Evolutionary conservation across 805 yeast genomes (phyloP).

Genomic region (Kodamaea jinghongensis): DNA sequence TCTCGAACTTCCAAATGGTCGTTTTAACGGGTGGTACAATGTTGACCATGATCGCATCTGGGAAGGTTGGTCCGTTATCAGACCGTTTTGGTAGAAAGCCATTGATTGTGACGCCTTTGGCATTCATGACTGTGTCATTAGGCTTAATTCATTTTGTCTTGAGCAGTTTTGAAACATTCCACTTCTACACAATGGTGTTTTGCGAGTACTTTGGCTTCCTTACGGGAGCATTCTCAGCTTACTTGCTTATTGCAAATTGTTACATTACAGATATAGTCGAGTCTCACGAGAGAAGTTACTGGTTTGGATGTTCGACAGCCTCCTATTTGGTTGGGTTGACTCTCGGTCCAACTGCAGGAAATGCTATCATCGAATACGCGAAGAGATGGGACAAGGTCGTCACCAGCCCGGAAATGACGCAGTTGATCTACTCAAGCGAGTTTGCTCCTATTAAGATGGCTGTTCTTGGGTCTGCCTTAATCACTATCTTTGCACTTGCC

Average conservation of each 20-base stretch:
- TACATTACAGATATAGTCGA: conserved; percentile 75
- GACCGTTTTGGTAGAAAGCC: conserved; percentile 38
- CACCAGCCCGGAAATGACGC: background rate
- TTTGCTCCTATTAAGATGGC: conserved; percentile 32
- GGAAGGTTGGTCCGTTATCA: conserved; percentile 43
- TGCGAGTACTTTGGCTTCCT: conserved; percentile 45
- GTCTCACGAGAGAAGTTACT: conserved; percentile 53
- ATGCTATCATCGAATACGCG: conserved; percentile 20
- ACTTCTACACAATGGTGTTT: conserved; percentile 37
- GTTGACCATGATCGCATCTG: conserved; percentile 49
- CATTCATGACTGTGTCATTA: conserved; percentile 16
- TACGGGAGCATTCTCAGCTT: conserved; percentile 62
- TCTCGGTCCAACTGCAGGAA: conserved; percentile 62
- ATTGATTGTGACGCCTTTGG: conserved; percentile 20
- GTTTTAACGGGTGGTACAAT: conserved; percentile 40
- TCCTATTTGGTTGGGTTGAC: conserved; percentile 59
- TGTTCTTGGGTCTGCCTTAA: conserved; percentile 28
- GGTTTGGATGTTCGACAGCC: conserved; percentile 60
- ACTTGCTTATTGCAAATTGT: conserved; percentile 60
- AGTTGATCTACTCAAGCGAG: conserved; percentile 17
- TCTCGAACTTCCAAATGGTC: conserved; percentile 51
- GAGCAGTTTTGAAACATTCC: conserved; percentile 25
- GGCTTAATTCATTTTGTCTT: conserved; percentile 23
- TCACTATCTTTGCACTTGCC: conserved; percentile 24
- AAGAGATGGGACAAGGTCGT: no score